Percentiles rank a stretch among this genome's conserved stretches.
Evolutionary conservation across 805 yeast genomes (phyloP).

Genomic region (Lachancea quebecensis): DNA sequence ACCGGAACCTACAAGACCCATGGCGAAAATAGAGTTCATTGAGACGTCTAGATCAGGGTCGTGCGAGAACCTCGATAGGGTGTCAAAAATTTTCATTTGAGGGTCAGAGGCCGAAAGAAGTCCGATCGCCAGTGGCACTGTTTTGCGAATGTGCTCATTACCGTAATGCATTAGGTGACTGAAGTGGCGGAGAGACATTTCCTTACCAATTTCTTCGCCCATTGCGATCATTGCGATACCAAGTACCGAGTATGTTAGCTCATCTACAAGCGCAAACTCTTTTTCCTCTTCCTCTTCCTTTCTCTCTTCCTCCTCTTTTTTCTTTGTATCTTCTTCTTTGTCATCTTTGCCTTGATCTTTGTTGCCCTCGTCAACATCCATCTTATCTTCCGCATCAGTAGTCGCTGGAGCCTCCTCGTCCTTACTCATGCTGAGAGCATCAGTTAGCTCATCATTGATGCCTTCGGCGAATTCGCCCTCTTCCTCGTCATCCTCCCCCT

Average conservation of each 20-base stretch:
- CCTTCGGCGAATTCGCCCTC: constrained; percentile 39
- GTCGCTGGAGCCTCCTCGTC: constrained; percentile 24
- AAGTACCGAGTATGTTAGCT: constrained; percentile 76
- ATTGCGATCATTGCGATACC: constrained; percentile 92
- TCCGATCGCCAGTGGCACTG: constrained; percentile 98
- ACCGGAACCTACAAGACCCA: constrained; percentile 99
- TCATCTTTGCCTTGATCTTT: constrained; percentile 22
- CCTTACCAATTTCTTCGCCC: constrained; percentile 98
- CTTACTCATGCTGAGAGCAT: constrained; percentile 15
- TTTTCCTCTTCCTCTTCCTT: constrained; percentile 28
- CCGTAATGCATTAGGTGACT: constrained; percentile 98
- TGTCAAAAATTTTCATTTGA: constrained; percentile 94
- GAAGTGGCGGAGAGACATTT: constrained; percentile 94
- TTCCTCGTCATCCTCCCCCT: constrained; percentile 54
- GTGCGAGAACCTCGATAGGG: constrained; percentile 91
- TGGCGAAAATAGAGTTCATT: constrained; percentile 85
- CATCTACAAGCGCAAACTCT: constrained; percentile 30
- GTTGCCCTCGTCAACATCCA: constrained; percentile 27
- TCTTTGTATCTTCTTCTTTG: constrained; percentile 30
- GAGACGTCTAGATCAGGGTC: constrained; percentile 93
- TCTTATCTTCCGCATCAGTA: constrained; percentile 37
- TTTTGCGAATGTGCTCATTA: constrained; percentile 78
- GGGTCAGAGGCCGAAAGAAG: constrained; percentile 89
- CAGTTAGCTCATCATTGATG: constrained; percentile 29
- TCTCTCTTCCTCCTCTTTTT: constrained; percentile 22